Base-by-base conservation (phyloP, 768 basidiomycete genomes). In the Auricularia auricula-judae region DNA sequence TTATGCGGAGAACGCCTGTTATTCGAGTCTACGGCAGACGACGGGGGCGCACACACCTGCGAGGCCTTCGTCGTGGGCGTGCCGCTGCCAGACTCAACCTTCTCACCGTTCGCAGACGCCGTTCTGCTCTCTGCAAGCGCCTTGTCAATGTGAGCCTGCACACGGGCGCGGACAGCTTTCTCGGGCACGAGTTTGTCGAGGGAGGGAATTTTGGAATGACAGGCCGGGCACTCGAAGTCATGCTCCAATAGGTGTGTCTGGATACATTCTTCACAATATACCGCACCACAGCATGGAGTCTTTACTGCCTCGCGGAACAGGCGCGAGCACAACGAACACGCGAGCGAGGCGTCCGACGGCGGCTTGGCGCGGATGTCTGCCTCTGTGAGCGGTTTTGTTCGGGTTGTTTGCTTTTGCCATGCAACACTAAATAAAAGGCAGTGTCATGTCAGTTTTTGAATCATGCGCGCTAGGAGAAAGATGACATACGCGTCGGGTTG, bases 241-340 rank as follows among this genome's bases (percentile, higher is more conserved):
- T 91, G 86, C 74, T 98, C 96, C 67, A 96, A 83, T 62, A 99
- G 80, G 75, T 95, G 83, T 53, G 91, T 93, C 74, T 95, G 91
- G 67, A 99, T 91, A 77, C 96, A 98, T 74, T 98, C 96, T 76
- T 98, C 95, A 81, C 96, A 98, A 76, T 91, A 99, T 12, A 83
- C 71, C 51, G 87, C 91, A 69, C 84, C 85, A 79, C 96, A 98
- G 76, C 96, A 98, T 2, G 97, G 96, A 2, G 93, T 95, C 76
- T 91, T 89, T 72, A 96, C 91, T 58, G 95, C 93, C 72, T 98
- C 93, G 69, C 89, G 88, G 75, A 97, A 86, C 36, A 98, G 85
- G 78, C 88, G 91, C 76, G 88, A 87, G 83, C 96, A 95, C 74
- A 98, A 88, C 5, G 92, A 86, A 75, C 96, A 98, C 11, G 85